These are phyloP conservation scores for Fusarium aywerte DNA, from an alignment of 2,329 filamentous ascomycete species.

Conservation along the genomic window DNA sequence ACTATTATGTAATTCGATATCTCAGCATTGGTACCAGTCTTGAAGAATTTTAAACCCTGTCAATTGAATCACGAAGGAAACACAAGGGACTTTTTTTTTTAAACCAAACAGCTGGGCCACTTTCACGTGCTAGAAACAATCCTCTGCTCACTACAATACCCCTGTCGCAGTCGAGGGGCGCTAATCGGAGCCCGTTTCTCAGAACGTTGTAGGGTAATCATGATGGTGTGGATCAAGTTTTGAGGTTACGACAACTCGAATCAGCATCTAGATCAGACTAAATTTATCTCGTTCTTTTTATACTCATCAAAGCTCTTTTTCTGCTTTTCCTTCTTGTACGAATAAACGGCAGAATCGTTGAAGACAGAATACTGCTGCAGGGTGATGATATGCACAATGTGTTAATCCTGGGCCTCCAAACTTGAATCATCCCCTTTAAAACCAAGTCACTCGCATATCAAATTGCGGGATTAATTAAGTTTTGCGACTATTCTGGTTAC, in stretches of 20 bases:
- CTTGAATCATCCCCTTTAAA: not conserved
- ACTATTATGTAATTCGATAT: accelerated
- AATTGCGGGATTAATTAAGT: conserved; percentile 38
- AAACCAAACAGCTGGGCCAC: conserved; percentile 42
- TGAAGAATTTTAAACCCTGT: not conserved
- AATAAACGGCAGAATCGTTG: not conserved
- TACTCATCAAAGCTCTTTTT: not conserved
- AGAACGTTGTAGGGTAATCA: conserved; percentile 18
- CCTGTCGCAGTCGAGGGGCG: not conserved
- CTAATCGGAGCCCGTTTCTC: conserved; percentile 26
- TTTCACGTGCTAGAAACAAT: conserved; percentile 41
- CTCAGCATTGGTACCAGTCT: not conserved
- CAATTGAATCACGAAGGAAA: not conserved
- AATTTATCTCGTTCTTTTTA: not conserved
- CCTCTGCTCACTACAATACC: not conserved
- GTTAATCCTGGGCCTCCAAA: conserved; percentile 4
- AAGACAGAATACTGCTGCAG: not conserved
- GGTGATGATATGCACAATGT: conserved; percentile 10
- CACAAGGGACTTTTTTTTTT: conserved; percentile 28
- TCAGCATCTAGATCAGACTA: not conserved
- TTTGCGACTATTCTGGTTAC: conserved; percentile 16
- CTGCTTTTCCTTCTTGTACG: not conserved
- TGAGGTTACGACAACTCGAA: not conserved
- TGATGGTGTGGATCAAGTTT: not conserved
- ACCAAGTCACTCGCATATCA: conserved; percentile 13